phyloP scores from a whole-genome alignment of 164 flowering plant genomes.

The Tetrastigma voinierianum region DNA sequence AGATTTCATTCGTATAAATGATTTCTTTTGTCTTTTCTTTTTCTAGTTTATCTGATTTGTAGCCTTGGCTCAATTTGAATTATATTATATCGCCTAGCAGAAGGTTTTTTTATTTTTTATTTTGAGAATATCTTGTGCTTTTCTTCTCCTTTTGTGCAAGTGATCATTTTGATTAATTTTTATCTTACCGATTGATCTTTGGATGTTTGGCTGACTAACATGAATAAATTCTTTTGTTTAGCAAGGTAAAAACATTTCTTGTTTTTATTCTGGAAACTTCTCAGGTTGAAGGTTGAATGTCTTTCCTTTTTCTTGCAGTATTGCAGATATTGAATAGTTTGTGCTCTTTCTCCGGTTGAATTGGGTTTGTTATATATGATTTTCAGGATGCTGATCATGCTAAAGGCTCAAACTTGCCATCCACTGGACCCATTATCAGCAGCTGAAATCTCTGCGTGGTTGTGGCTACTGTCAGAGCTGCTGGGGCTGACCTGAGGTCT shows the following conservation, averaged over 20 bases:
- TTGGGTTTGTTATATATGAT: slow-evolving; percentile 7
- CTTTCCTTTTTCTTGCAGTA: not conserved
- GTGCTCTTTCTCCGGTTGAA: not conserved
- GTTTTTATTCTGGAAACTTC: not conserved
- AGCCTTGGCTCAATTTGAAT: no score
- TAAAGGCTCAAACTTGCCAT: slow-evolving; percentile 71
- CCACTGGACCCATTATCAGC: slow-evolving; percentile 91
- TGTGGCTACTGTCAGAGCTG: slow-evolving; percentile 90
- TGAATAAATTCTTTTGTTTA: no score
- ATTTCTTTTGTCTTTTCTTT: no score
- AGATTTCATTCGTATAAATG: no score
- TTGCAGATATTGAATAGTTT: not conserved
- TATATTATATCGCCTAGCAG: no score
- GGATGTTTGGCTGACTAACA: not conserved
- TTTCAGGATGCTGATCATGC: slow-evolving; percentile 47
- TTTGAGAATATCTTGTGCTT: no score
- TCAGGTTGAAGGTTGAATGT: not conserved
- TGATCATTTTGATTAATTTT: not conserved
- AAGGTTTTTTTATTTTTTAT: no score
- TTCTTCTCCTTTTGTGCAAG: no score
- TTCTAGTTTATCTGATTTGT: no score
- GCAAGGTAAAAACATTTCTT: no score
- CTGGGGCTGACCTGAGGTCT: slow-evolving; percentile 94
- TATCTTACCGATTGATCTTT: not conserved
- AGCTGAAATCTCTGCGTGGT: slow-evolving; percentile 89